These are phyloP conservation scores for Grosmannia penicillata DNA, from an alignment of 2,329 filamentous ascomycete genomes.

Conservation along the genomic window DNA sequence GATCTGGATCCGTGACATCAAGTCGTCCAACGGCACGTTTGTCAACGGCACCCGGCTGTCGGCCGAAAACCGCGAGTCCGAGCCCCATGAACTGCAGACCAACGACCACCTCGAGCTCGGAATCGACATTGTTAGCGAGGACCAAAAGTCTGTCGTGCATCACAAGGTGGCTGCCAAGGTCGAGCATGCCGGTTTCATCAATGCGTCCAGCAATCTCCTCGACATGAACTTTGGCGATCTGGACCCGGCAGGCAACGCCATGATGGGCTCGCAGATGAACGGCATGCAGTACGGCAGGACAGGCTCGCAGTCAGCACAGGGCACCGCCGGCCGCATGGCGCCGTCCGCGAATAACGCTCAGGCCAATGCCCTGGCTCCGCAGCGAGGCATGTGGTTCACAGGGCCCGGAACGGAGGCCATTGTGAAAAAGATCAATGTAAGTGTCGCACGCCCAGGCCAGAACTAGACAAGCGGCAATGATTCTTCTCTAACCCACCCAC, in stretches of 20 bases:
- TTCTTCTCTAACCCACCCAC: background rate
- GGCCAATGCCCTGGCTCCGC: conserved; percentile 49
- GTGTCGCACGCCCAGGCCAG: too few relatives aligned
- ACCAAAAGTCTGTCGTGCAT: conserved; percentile 95
- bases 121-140: conserved; percentile 97
- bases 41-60: conserved; percentile 86
- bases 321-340: conserved; percentile 46
- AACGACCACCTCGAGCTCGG: conserved; percentile 87
- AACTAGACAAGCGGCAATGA: background rate
- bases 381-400: conserved; percentile 72
- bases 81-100: conserved; percentile 83
- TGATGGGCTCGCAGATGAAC: conserved; percentile 50
- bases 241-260: conserved; percentile 60
- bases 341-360: conserved; percentile 33
- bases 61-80: conserved; percentile 88
- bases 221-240: conserved; percentile 89
- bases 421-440: conserved; percentile 70
- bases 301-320: conserved; percentile 50
- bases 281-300: conserved; percentile 57
- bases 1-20: conserved; percentile 92
- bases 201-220: conserved; percentile 58
- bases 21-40: conserved; percentile 97
- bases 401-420: conserved; percentile 91
- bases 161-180: conserved; percentile 97
- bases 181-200: conserved; percentile 80